phyloP scores from a whole-genome alignment of 2,329 filamentous ascomycete species.

The Cytospora piceae region DNA sequence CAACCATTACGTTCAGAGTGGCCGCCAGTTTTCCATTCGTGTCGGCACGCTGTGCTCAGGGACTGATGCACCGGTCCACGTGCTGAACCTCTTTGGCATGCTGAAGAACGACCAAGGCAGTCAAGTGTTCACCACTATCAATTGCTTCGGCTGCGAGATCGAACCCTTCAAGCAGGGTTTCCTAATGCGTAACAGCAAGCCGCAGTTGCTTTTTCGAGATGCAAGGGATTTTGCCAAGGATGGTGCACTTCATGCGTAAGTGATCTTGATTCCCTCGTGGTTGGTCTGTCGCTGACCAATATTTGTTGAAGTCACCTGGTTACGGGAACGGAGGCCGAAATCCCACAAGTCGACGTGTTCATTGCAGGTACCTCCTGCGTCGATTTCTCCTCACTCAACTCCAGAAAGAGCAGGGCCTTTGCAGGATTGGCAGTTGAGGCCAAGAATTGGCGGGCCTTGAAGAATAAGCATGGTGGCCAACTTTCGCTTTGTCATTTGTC shows the following conservation, averaged over 20 bases:
- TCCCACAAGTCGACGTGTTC: slow-evolving; percentile 65
- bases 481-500: slow-evolving; percentile 43
- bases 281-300: background rate
- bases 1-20: background rate
- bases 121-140: slow-evolving; percentile 22
- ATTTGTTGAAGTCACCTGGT: slow-evolving; percentile 14
- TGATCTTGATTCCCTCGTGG: slow-evolving; percentile 23
- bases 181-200: slow-evolving; percentile 62
- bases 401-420: slow-evolving; percentile 36
- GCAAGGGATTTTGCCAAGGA: slow-evolving; percentile 56
- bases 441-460: slow-evolving; percentile 45
- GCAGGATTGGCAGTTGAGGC: slow-evolving; percentile 5
- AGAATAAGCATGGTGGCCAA: slow-evolving; percentile 54
- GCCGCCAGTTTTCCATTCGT: slow-evolving; percentile 17
- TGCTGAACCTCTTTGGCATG: slow-evolving; percentile 37
- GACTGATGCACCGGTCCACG: slow-evolving; percentile 74
- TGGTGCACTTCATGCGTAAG: slow-evolving; percentile 48
- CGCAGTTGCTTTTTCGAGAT: slow-evolving; percentile 59
- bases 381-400: slow-evolving; percentile 71
- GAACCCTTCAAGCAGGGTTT: slow-evolving; percentile 67
- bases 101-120: slow-evolving; percentile 20
- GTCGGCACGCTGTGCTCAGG: slow-evolving; percentile 78
- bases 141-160: slow-evolving; percentile 67
- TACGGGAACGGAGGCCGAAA: slow-evolving; percentile 35
- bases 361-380: slow-evolving; percentile 77